Conservation (phyloP, 305 asterid genomes). For the Fraxinus angustifolia region DNA sequence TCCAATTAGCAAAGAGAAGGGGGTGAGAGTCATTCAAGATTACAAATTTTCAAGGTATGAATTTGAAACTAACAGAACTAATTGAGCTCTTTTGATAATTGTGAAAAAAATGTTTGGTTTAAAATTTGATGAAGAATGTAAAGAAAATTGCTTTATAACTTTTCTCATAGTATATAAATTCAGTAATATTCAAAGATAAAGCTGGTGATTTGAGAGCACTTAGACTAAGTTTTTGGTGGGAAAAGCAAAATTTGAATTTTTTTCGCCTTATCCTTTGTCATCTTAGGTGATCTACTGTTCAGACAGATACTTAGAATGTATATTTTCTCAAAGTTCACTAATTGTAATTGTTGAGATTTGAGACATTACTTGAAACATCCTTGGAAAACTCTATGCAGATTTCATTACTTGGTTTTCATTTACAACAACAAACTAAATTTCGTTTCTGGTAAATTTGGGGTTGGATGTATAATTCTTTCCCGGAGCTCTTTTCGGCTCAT, state of each 20-base stretch:
- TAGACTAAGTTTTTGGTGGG: background rate
- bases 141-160: background rate
- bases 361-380: background rate
- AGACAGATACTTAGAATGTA: background rate
- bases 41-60: background rate
- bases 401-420: background rate
- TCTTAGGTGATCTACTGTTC: background rate
- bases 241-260: background rate
- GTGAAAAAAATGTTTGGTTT: background rate
- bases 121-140: background rate
- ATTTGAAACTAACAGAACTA: background rate
- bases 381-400: background rate
- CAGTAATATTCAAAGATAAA: background rate
- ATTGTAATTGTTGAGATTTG: background rate
- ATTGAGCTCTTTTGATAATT: background rate
- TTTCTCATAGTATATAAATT: background rate
- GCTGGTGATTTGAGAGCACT: slow-evolving; percentile 2
- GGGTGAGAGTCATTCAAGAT: slow-evolving; percentile 21
- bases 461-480: background rate
- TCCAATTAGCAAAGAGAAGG: slow-evolving; percentile 65
- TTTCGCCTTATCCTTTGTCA: background rate
- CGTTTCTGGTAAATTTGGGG: background rate
- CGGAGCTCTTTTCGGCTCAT: background rate
- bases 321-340: background rate
- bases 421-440: background rate